These are phyloP conservation scores for Botrytis cinerea DNA, from an alignment of 2,329 filamentous ascomycete genomes.

Conservation along the genomic window DNA sequence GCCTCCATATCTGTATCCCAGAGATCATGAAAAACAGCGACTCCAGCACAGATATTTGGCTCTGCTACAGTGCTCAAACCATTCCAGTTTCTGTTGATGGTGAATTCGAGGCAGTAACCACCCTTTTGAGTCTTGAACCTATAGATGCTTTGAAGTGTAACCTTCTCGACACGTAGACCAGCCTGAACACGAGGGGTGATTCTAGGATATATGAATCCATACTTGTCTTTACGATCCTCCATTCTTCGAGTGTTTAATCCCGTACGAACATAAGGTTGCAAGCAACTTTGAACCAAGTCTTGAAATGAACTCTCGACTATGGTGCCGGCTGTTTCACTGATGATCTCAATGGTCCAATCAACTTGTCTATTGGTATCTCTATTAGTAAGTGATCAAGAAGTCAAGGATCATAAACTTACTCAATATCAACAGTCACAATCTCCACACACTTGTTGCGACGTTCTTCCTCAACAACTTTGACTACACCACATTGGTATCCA, in stretches of 20 bases:
- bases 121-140: constrained; percentile 33
- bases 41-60: constrained; percentile 33
- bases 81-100: constrained; percentile 39
- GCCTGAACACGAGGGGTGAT: constrained; percentile 26
- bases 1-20: constrained; percentile 39
- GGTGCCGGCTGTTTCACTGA: constrained; percentile 36
- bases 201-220: constrained; percentile 35
- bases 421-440: constrained; percentile 37
- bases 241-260: not conserved
- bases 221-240: constrained; percentile 29
- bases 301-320: constrained; percentile 29
- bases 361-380: constrained; percentile 30
- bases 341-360: constrained; percentile 40
- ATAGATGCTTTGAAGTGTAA: constrained; percentile 35
- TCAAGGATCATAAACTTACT: constrained; percentile 20
- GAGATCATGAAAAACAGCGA: constrained; percentile 37
- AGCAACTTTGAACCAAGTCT: constrained; percentile 30
- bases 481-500: constrained; percentile 36
- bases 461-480: constrained; percentile 32
- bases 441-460: constrained; percentile 35
- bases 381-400: constrained; percentile 5
- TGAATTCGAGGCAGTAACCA: constrained; percentile 38
- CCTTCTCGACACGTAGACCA: constrained; percentile 29
- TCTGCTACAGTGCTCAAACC: constrained; percentile 29
- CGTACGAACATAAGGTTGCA: constrained; percentile 25